Base-by-base conservation (phyloP, 768 basidiomycete species). In the Paxillus rubicundulus region DNA sequence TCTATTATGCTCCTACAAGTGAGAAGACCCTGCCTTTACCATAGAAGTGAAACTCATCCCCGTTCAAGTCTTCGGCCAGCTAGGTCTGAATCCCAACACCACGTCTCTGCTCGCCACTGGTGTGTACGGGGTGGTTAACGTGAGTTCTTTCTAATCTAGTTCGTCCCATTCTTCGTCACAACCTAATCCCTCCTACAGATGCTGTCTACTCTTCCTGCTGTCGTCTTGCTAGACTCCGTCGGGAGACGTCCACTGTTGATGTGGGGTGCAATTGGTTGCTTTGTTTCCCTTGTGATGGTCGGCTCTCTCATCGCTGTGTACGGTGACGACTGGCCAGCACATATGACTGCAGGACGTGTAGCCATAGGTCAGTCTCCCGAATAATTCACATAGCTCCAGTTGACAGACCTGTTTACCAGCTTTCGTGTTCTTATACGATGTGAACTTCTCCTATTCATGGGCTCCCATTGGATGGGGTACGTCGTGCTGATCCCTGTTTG, bases 71-170 rank as follows among this genome's bases (percentile, higher is more conserved):
- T 75, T 76, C 49, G 62, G 68, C 46, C 71, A 73, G 48, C 52
- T 76, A n/a, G 73, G 72, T n/a, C 56, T 76, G 32, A 64, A 72
- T 18, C 69, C 68, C 0, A 72, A 67, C 34, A 75, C 74, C 1
- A 71, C 74, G 1, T 75, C 74, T 8, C 53, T 76, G 6, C 56
- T 76, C 9, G 74, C 75, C n/a, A 72, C 73, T 1, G 74, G 74
- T 12, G 71, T 74, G 18, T 73, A 67, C 17, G 75, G 74, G 7
- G 61, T 74, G 55, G 66, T 70, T 14, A 71, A 67, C 13, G 62
- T 61, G 42, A 36, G 60, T 55, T 24, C 2, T 44, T 27, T 54
- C 16, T 32, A 14, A 18, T 20, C 27, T 9, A 34, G 7, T 21
- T 37, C 18, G 8, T 36, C 39, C 38, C 20, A 16, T 18, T 45